These are phyloP conservation scores for Orobanche coerulescens DNA, from an alignment of 257 asterid species.

Conservation along the genomic window DNA sequence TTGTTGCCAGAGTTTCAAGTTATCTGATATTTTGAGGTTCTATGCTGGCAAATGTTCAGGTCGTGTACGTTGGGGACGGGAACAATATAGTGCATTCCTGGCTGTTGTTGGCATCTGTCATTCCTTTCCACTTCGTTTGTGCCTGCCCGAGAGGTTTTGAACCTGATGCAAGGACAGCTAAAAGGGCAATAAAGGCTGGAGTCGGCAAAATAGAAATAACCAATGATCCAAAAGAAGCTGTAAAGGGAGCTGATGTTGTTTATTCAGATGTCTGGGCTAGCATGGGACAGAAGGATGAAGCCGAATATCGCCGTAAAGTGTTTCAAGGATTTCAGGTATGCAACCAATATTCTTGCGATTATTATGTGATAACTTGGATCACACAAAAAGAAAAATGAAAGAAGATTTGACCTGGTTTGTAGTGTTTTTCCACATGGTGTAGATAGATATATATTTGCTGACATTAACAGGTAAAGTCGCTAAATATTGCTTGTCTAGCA, in stretches of 20 bases:
- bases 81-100: slow-evolving; percentile 96
- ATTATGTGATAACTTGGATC: background rate
- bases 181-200: slow-evolving; percentile 64
- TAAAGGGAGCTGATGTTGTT: slow-evolving; percentile 87
- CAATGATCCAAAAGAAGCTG: slow-evolving; percentile 82
- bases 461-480: no score
- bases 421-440: no score
- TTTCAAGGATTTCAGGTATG: slow-evolving; percentile 92
- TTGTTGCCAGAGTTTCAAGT: slow-evolving; percentile 10
- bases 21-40: slow-evolving; percentile 6
- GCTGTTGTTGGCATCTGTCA: slow-evolving; percentile 68
- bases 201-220: slow-evolving; percentile 77
- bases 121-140: slow-evolving; percentile 92
- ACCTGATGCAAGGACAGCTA: slow-evolving; percentile 65
- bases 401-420: no score
- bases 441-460: background rate
- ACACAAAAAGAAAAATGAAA: background rate
- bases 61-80: slow-evolving; percentile 95
- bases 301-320: slow-evolving; percentile 73
- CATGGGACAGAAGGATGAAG: slow-evolving; percentile 98
- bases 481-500: background rate
- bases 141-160: slow-evolving; percentile 88
- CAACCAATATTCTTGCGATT: slow-evolving; percentile 12
- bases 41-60: slow-evolving; percentile 38
- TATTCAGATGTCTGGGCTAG: slow-evolving; percentile 99